Evolutionary conservation across 2,329 filamentous ascomycete genomes (phyloP), one percentile per base, ranked within the genome.

Genomic region (Penicillium sp.): DNA sequence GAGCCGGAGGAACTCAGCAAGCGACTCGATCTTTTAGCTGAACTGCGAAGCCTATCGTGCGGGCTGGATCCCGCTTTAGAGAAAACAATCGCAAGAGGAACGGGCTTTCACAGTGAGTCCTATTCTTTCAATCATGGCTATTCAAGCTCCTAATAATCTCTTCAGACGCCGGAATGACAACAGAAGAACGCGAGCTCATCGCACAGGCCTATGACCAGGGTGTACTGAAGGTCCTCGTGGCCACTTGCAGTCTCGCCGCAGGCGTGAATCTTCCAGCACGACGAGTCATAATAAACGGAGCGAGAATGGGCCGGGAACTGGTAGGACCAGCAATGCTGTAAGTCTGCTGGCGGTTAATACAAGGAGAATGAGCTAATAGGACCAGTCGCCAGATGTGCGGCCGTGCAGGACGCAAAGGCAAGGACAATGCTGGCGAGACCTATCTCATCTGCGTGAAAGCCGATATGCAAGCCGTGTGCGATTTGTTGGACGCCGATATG

Each of bases 241-340:
- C 89, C 36, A 92, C 89, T 1, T 91, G 88, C 64, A 90, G 88
- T 67, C 79, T 92, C 53, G 89, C 89, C n/a, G 89, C 88, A 13
- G 89, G 89, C n/a, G 90, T 92, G 54, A 92, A 92, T 70, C 75
- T 92, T 16, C 79, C 79, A 13, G 89, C 89, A 7, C 79, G 89
- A 49, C 79, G 89, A 60, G 89, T 92, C 1, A 90, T 92, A 54
- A 79, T 90, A 24, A 88, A 90, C 66, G 87, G 85, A 57, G 88
- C 87, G 29, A 81, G 86, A 39, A 91, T 92, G 87, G 89, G 89
- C 0, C 81, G 86, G 48, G 88, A 91, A 43, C 76, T 91, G 45
- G 83, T 92, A n/a, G 88, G 88, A 0, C 88, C 89, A 11, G 85
- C 88, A 4, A 89, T 92, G 86, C 77, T 92, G 71, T 81, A 72